A percentile compares a stretch with the other conserved stretches of the same genome.
Conservation (phyloP, 495 filamentous ascomycete genomes). For the Penicillium malachiteum region DNA sequence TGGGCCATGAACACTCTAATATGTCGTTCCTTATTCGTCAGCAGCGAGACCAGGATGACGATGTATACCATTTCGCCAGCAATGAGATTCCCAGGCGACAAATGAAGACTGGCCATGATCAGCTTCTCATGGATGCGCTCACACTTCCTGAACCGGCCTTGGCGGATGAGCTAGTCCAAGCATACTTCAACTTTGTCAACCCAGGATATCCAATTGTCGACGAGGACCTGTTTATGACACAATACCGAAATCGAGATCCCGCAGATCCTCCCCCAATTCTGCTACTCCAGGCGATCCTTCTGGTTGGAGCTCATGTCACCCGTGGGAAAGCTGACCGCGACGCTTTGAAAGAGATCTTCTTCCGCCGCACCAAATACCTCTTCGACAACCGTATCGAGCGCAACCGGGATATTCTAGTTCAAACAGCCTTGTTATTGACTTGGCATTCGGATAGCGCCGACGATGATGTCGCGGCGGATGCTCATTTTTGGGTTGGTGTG, state of each 20-base stretch:
- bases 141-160: conserved; percentile 45
- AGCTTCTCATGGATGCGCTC: conserved; percentile 49
- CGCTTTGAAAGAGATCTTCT: conserved; percentile 47
- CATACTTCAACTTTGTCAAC: conserved; percentile 47
- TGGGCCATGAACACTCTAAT: conserved; percentile 51
- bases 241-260: conserved; percentile 48
- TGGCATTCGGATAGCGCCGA: conserved; percentile 50
- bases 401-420: conserved; percentile 50
- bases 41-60: conserved; percentile 45
- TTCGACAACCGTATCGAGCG: conserved; percentile 51
- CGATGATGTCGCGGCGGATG: conserved; percentile 49
- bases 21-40: conserved; percentile 54
- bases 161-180: conserved; percentile 48
- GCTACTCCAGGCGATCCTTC: conserved; percentile 45
- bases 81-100: conserved; percentile 48
- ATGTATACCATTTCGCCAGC: conserved; percentile 49
- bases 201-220: conserved; percentile 47
- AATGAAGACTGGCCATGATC: conserved; percentile 45
- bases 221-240: conserved; percentile 48
- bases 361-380: conserved; percentile 48
- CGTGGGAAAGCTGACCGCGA: conserved; percentile 42
- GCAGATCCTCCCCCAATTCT: conserved; percentile 45
- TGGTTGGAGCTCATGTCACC: conserved; percentile 46
- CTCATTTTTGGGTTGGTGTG: conserved; percentile 51
- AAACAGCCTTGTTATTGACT: conserved; percentile 46